phyloP scores from a whole-genome alignment of 495 filamentous ascomycete species.

The Filosporella fistucella region DNA sequence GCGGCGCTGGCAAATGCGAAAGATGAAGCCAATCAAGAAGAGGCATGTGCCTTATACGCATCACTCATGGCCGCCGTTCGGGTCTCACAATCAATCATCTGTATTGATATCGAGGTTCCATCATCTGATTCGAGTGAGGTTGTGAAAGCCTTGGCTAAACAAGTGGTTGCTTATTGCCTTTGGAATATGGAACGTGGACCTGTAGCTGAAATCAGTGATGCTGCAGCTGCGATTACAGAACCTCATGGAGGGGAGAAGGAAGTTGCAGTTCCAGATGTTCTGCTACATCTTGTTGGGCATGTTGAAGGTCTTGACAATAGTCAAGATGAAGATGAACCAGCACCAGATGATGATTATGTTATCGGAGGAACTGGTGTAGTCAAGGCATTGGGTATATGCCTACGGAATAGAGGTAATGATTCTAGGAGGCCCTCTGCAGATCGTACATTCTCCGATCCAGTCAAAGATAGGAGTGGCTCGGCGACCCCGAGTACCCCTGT shows the following conservation, averaged over 20 bases:
- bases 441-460: slow-evolving; percentile 17
- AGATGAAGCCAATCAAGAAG: slow-evolving; percentile 74
- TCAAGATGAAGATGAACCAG: slow-evolving; percentile 63
- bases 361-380: slow-evolving; percentile 94
- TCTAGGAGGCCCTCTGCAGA: slow-evolving; percentile 41
- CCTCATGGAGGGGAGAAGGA: slow-evolving; percentile 31
- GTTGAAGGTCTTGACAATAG: slow-evolving; percentile 49
- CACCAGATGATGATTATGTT: slow-evolving; percentile 90
- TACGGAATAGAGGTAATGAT: slow-evolving; percentile 68
- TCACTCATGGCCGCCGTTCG: slow-evolving; percentile 86
- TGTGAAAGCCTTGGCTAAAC: slow-evolving; percentile 87
- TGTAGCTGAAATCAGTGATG: slow-evolving; percentile 33
- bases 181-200: slow-evolving; percentile 76
- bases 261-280: slow-evolving; percentile 45
- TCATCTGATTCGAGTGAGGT: slow-evolving; percentile 73
- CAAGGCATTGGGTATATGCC: slow-evolving; percentile 84
- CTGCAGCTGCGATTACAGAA: slow-evolving; percentile 26
- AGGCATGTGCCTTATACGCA: slow-evolving; percentile 90
- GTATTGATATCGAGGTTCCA: slow-evolving; percentile 88
- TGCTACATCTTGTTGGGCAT: slow-evolving; percentile 52
- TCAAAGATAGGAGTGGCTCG: slow-evolving; percentile 16
- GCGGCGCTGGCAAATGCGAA: slow-evolving; percentile 59
- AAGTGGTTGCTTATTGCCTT: slow-evolving; percentile 90
- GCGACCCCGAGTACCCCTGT: slow-evolving; percentile 20
- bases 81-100: slow-evolving; percentile 77